Evolutionary conservation across 169 alveolate species (phyloP).

Genomic region (Cryptosporidium viatorum): DNA sequence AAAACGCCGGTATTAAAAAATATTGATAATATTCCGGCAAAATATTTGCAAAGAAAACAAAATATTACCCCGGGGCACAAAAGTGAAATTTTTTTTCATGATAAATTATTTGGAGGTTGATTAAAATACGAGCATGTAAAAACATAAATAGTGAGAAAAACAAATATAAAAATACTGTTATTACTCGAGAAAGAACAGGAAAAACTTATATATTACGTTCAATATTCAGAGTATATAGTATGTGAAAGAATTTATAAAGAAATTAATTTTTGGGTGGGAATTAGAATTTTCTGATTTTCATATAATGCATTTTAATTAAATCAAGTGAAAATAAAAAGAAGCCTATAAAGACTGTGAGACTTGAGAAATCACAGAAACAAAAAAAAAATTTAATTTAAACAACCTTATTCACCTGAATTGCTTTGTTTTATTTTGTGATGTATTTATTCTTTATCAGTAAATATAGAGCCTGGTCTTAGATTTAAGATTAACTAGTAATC

Average conservation of each 20-base stretch:
- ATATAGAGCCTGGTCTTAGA: background rate
- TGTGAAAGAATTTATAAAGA: background rate
- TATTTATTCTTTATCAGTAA: background rate
- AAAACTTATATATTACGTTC: background rate
- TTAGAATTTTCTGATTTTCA: background rate
- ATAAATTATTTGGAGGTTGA: background rate
- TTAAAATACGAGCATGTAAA: slow-evolving; percentile 1
- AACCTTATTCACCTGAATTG: background rate
- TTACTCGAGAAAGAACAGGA: background rate
- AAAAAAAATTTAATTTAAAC: background rate
- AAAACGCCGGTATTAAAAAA: slow-evolving; percentile 1
- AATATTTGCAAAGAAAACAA: background rate
- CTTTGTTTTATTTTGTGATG: background rate
- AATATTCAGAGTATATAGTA: background rate
- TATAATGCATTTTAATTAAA: background rate
- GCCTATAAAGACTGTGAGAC: background rate
- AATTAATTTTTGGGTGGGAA: background rate
- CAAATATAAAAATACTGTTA: background rate
- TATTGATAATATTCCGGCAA: background rate
- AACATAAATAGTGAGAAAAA: background rate
- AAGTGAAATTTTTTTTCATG: background rate
- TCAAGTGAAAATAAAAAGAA: background rate
- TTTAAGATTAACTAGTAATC: background rate
- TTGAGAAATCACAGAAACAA: background rate
- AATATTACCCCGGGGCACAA: background rate